Base-by-base conservation (phyloP, 163 green algal genomes). In the Chloroidium sp. region DNA sequence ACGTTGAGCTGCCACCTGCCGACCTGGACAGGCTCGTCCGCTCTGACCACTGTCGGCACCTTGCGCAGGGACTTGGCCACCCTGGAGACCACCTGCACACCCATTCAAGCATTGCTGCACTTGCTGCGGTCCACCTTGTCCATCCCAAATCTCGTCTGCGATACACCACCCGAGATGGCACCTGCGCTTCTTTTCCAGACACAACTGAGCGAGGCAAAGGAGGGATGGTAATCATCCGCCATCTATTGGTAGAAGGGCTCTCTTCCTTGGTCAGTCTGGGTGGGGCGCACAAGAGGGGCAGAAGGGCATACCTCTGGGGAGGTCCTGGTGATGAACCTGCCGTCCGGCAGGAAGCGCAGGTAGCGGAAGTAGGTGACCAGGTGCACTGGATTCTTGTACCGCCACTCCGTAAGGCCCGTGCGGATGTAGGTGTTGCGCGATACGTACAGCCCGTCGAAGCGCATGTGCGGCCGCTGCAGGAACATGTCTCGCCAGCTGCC, bases 371-470 rank as follows among this genome's bases (percentile, higher is more conserved):
- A 93, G 69, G 79, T 83, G 2, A 94, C 88, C 58, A 94, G 64
- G 69, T 91, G 87, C 13, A 88, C 84, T 12, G 84, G 81, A 67
- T 90, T 90, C 61, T 86, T 86, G 1, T 88, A 76, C 0, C 79
- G 79, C 91, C 90, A 97, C 80, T 97, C 91, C 61, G 79, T 69
- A 10, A 85, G 61, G 62, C 84, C 84, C 58, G 78, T 90, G 0
- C 88, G 79, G n/a, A 97, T 89, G 84, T 97, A 97, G 0, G 93
- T 97, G 88, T 97, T 97, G 62, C 94, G 85, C 4, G 80, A 84
- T 1, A 93, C 86, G 77, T 95, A 96, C 4, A 93, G 59, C 12
- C 88, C 88, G 67, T 97, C 93, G 80, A 94, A 95, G 0, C 93
- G 85, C 72, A 97, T 62, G 82, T 97, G 94, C 0, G 92, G 92